Conservation (phyloP, 148 eudicot genomes). For the Cornus florida region DNA sequence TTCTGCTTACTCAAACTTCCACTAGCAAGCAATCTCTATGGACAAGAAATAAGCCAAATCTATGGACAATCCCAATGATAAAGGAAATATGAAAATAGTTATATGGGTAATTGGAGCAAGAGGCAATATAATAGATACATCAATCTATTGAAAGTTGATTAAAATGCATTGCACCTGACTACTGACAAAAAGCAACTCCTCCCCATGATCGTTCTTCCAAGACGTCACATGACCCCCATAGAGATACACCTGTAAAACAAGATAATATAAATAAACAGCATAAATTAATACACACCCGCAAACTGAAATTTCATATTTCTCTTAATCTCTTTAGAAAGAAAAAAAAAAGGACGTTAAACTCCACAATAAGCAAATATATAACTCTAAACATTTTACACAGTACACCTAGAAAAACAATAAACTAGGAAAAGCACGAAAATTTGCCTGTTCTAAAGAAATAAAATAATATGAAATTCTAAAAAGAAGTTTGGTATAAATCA, state of each 20-base stretch:
- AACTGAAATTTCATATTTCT: background rate
- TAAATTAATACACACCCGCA: background rate
- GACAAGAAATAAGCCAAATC: background rate
- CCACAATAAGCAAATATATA: background rate
- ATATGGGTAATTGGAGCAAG: background rate
- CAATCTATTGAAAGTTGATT: background rate
- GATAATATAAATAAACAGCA: constrained; percentile 6
- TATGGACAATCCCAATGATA: background rate
- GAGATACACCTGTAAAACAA: constrained; percentile 60
- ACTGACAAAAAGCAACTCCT: constrained; percentile 90
- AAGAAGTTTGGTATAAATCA: too few species aligned
- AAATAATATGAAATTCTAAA: background rate
- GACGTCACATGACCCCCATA: constrained; percentile 95
- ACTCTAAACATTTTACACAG: background rate
- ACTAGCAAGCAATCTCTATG: background rate
- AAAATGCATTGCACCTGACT: constrained; percentile 58
- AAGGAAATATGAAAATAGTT: background rate
- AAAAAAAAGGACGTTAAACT: background rate
- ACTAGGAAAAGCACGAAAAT: background rate
- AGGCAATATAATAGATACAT: background rate
- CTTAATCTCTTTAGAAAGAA: background rate
- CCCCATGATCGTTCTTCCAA: constrained; percentile 90
- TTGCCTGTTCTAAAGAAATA: background rate
- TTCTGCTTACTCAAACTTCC: background rate
- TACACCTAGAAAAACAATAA: background rate